Base-by-base conservation (phyloP, 108 stramenopile species). In the Cyclotella distinguenda region DNA sequence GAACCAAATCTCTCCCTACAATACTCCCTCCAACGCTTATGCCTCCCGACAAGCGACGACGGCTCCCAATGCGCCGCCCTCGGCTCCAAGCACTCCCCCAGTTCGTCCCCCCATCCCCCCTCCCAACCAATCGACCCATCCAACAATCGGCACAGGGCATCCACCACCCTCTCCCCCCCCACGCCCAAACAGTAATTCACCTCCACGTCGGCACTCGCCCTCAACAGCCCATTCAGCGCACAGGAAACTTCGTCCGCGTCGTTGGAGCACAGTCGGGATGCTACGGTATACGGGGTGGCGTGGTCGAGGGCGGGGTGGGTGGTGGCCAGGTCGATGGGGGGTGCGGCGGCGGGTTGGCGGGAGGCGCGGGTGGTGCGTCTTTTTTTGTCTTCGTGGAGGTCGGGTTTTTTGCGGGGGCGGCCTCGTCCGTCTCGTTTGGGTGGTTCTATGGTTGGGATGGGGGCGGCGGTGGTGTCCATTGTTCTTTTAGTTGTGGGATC, bases 101-200 rank as follows among this genome's bases (percentile, higher is more conserved):
- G 33, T 48, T 50, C 48, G 25, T 57, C 34, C 26, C 38, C 27
- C 25, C 32, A 21, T 15, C 27, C 39, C 2, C 59, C 58, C 7
- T 74, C 53, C 87, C 87, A 88, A 0, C 70, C 83, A 55, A 88
- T 68, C 4, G 65, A 50, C n/a, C 84, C 82, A 54, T 83, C 84
- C 56, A 86, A 82, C 16, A 86, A 64, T 16, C 59, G 33, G 22
- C 79, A 77, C 39, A 89, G 56, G 8, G 77, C 80, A 30, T 59
- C 42, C 1, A 86, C 38, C 2, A 86, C 68, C 18, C 62, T 72
- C 31, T 89, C 84, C 0, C 84, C 84, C 10, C 78, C 68, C 23
- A 40, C 28, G 5, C 81, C 85, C 56, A 89, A 60, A 25, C 75
- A 80, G 49, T 84, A 86, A 64, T 86, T 89, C 18, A 49, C 55